Base-by-base conservation (phyloP, 495 filamentous ascomycete species). In the Xylaria sp. region DNA sequence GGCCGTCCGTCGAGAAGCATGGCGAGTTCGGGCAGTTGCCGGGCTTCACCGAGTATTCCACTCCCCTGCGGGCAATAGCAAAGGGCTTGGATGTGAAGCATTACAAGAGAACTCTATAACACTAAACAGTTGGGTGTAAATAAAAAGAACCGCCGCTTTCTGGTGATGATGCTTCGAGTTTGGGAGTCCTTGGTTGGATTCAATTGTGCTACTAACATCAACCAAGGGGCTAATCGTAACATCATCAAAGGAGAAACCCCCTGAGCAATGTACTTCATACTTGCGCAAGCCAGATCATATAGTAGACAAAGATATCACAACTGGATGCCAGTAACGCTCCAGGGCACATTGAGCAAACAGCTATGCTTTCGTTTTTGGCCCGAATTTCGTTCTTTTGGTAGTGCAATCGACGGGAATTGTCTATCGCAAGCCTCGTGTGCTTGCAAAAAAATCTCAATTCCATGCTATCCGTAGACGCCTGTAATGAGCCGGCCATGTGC, bases 1-100 rank as follows among this genome's bases (percentile, higher is more conserved):
- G 86, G 86, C 76, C 81, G 33, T 76, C 74, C 21, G 80, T 84
- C 5, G 83, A 88, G 70, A 79, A 81, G 65, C 84, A 88, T 66
- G 61, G 53, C 37, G 81, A 71, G 5, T 87, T 87, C 70, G 79
- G 74, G 24, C 75, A 80, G 63, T 75, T 80, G 5, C 73, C 78
- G 21, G 80, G 50, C 7, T 83, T 82, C 31, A 70, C 73, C 46
- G 80, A 81, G 67, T 88, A 85, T 67, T 70, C 48, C 1, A 74
- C 78, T 65, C 75, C 82, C 5, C 72, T 74, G 40, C 46, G 73
- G 1, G 69, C 77, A 48, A 24, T 84, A 24, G 76, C 80, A 24
- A 78, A 77, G 6, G 70, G 70, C 35, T 65, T 66, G 19, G 84
- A 90, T 52, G 73, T 83, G 31, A 87, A 82, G 71, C 85, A 89